phyloP scores from a whole-genome alignment of 805 yeast species.

The Saturnispora quitensis region DNA sequence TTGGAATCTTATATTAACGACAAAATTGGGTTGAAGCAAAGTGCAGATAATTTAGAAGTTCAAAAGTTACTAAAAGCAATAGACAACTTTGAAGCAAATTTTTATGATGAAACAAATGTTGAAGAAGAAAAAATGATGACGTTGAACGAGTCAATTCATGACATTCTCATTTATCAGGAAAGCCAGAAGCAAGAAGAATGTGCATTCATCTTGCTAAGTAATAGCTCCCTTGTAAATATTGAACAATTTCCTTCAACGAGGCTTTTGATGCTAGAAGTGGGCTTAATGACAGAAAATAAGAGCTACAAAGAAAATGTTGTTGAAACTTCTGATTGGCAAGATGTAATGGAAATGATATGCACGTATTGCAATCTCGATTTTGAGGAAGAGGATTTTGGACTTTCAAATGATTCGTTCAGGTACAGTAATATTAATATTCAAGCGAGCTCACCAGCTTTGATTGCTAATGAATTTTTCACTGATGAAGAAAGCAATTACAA shows the following conservation, averaged over 20 bases:
- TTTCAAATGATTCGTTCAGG: background rate
- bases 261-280: constrained; percentile 23
- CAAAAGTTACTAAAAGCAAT: constrained; percentile 9
- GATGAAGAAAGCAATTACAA: too few relatives aligned
- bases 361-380: constrained; percentile 25
- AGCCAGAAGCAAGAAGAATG: constrained; percentile 10
- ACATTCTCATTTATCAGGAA: background rate
- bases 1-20: constrained; percentile 12
- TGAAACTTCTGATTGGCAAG: constrained; percentile 27
- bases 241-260: constrained; percentile 13
- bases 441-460: background rate
- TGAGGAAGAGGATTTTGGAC: constrained; percentile 25
- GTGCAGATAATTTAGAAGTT: constrained; percentile 8
- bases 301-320: constrained; percentile 14
- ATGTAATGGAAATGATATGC: constrained; percentile 29
- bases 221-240: constrained; percentile 15
- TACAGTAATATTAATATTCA: background rate
- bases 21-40: constrained; percentile 10
- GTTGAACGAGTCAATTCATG: background rate
- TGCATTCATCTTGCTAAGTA: constrained; percentile 21
- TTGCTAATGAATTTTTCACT: background rate
- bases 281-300: constrained; percentile 11
- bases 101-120: background rate
- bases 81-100: constrained; percentile 14
- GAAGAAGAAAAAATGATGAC: background rate